phyloP scores from a whole-genome alignment of 768 basidiomycete genomes.

The Rhizopogon roseolus region DNA sequence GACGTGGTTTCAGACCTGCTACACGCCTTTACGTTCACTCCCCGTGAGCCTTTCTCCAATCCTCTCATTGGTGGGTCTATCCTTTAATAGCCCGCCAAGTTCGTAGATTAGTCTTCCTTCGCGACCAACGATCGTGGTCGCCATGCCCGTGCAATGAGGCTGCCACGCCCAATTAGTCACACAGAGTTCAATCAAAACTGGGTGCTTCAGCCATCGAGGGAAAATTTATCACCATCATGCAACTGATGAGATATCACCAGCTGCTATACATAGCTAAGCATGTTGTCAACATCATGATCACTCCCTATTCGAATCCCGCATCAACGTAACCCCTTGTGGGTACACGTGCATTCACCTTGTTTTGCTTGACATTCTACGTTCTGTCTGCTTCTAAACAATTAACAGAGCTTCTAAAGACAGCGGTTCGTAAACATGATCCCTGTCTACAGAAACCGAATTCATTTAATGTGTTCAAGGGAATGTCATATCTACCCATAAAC shows the following conservation, averaged over 20 bases:
- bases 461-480: not conserved
- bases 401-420: constrained; percentile 1
- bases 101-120: too few relatives aligned
- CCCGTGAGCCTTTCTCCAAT: too few relatives aligned
- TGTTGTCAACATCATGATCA: not conserved
- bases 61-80: too few relatives aligned
- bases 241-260: constrained; percentile 1
- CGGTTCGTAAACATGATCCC: not conserved
- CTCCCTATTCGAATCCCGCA: constrained; percentile 1
- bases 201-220: not conserved
- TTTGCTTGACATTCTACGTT: too few relatives aligned
- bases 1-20: too few relatives aligned
- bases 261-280: constrained; percentile 3
- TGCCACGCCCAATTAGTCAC: not conserved
- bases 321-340: constrained; percentile 5
- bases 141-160: constrained; percentile 4
- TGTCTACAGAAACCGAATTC: constrained; percentile 1
- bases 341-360: too few relatives aligned
- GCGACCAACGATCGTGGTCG: constrained; percentile 5
- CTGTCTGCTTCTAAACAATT: not conserved
- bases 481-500: not conserved
- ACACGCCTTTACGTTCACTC: too few relatives aligned
- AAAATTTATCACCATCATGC: not conserved
- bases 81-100: too few relatives aligned
- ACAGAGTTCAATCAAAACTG: not conserved